phyloP scores from a whole-genome alignment of 306 rosid genomes.

The Cicer bijugum region DNA sequence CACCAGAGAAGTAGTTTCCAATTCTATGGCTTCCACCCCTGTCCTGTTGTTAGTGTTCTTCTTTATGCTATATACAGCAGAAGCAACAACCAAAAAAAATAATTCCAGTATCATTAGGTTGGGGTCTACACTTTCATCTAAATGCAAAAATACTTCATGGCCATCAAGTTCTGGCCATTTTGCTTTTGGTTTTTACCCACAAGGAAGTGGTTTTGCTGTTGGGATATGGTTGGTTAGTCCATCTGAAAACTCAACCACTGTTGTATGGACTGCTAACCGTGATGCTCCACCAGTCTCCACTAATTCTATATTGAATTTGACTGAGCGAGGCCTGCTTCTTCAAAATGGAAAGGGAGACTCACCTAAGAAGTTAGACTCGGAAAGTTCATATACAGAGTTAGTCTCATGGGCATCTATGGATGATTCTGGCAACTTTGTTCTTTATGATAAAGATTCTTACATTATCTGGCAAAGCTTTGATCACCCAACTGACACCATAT shows the following conservation, averaged over 20 bases:
- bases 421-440: constrained; percentile 53
- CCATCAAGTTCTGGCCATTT: constrained; percentile 45
- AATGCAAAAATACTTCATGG: constrained; percentile 34
- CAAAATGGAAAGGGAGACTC: background rate
- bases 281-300: constrained; percentile 8
- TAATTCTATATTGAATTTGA: constrained; percentile 25
- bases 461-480: constrained; percentile 48
- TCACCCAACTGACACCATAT: constrained; percentile 45
- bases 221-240: constrained; percentile 46
- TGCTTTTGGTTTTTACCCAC: constrained; percentile 49
- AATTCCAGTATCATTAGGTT: background rate
- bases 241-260: constrained; percentile 4
- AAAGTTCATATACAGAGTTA: no score
- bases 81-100: background rate
- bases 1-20: background rate
- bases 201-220: constrained; percentile 40
- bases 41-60: constrained; percentile 2
- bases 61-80: background rate
- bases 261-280: constrained; percentile 51
- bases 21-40: constrained; percentile 42
- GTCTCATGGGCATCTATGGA: constrained; percentile 39
- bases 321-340: constrained; percentile 28
- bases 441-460: background rate
- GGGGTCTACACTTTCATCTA: constrained; percentile 34
- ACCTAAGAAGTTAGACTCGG: background rate